Evolutionary conservation across 768 basidiomycete genomes (phyloP).

Genomic region (Hygrocybe punicea): DNA sequence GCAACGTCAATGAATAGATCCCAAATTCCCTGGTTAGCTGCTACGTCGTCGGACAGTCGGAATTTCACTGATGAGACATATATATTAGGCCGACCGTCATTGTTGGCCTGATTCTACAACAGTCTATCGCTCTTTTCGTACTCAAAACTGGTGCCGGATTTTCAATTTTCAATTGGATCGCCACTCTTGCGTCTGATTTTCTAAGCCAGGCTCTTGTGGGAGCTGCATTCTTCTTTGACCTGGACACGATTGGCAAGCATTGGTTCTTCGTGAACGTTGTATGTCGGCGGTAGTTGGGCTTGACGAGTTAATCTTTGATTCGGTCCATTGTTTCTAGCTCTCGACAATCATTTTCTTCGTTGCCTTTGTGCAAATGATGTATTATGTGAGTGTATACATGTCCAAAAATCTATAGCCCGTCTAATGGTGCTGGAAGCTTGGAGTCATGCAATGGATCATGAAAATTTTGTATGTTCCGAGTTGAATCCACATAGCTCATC

Average conservation of each 20-base stretch:
- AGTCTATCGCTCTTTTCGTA: conserved; percentile 84
- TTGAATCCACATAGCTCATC: not conserved
- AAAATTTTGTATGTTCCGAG: conserved; percentile 62
- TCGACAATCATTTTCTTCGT: conserved; percentile 89
- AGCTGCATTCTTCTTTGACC: conserved; percentile 79
- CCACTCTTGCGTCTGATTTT: conserved; percentile 77
- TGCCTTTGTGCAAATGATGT: conserved; percentile 88
- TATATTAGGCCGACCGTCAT: conserved; percentile 78
- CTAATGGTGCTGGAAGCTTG: conserved; percentile 22
- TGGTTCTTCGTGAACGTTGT: conserved; percentile 87
- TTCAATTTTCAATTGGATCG: conserved; percentile 80
- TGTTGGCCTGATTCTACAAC: conserved; percentile 81
- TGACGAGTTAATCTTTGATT: not conserved
- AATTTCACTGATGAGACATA: not conserved
- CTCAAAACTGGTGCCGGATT: conserved; percentile 82
- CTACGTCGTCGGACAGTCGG: conserved; percentile 4
- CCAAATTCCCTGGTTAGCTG: conserved; percentile 67
- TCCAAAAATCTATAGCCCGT: not conserved
- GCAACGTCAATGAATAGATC: conserved; percentile 58
- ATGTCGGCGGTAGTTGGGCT: conserved; percentile 3
- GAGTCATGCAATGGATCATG: conserved; percentile 94
- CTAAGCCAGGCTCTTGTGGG: conserved; percentile 64
- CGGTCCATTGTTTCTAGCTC: conserved; percentile 41
- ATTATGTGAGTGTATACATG: conserved; percentile 44
- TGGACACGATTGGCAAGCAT: conserved; percentile 57